Conservation (phyloP, 495 filamentous ascomycete genomes). For the Penicillium bialowiezense region DNA sequence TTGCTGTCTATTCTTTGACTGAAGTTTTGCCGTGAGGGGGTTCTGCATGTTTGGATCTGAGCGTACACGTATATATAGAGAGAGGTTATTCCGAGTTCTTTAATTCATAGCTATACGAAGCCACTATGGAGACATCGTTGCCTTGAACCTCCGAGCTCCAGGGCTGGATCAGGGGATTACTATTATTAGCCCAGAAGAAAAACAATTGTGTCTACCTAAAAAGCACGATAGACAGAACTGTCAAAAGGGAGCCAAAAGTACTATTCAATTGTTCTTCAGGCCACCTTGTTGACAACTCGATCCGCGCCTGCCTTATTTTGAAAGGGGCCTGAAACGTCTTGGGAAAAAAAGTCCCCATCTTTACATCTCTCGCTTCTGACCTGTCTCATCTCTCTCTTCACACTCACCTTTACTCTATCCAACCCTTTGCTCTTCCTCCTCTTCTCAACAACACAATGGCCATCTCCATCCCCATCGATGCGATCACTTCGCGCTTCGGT, state of each 20-base stretch:
- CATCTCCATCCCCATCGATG: slow-evolving; percentile 87
- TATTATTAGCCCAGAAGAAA: too few species aligned
- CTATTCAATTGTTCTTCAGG: too few species aligned
- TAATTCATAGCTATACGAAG: too few species aligned
- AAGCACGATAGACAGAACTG: too few species aligned
- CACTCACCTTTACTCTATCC: slow-evolving; percentile 3
- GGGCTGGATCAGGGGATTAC: too few species aligned
- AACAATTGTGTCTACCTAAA: too few species aligned
- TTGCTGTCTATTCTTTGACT: not conserved
- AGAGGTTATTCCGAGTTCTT: not conserved
- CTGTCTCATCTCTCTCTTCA: slow-evolving; percentile 8
- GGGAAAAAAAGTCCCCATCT: slow-evolving; percentile 4
- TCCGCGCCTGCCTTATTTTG: not conserved
- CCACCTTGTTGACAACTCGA: too few species aligned
- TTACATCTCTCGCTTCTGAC: slow-evolving; percentile 1
- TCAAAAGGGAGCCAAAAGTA: too few species aligned
- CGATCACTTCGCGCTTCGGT: slow-evolving; percentile 81
- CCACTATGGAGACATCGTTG: too few species aligned
- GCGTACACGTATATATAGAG: not conserved
- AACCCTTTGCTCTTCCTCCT: slow-evolving; percentile 1
- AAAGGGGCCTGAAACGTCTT: slow-evolving; percentile 17
- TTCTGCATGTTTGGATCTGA: slow-evolving; percentile 1
- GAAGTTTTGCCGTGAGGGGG: too few species aligned
- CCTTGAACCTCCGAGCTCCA: too few species aligned
- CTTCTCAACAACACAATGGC: slow-evolving; percentile 57